Percentiles rank a stretch among this genome's conserved stretches.
Evolutionary conservation across 1,284 basidiomycete genomes (phyloP).

Genomic region (Ceratobasidium sp.): DNA sequence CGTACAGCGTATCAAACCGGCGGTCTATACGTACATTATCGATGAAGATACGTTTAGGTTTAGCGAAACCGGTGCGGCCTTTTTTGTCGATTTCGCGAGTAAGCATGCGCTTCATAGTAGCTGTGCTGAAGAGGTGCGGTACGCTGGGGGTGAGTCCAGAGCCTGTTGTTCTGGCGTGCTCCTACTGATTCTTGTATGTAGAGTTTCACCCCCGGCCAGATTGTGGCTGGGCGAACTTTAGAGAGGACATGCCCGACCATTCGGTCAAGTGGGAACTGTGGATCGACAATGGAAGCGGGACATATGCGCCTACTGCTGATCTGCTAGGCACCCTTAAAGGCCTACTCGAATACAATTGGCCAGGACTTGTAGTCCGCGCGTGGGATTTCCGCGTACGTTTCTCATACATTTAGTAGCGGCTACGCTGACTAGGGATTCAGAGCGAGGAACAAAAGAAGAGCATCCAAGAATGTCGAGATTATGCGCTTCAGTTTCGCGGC

Average conservation of each 20-base stretch:
- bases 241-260: slow-evolving; percentile 30
- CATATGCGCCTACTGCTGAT: slow-evolving; percentile 26
- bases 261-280: slow-evolving; percentile 26
- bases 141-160: slow-evolving; percentile 20
- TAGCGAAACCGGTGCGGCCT: slow-evolving; percentile 82
- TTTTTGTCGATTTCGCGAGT: slow-evolving; percentile 84
- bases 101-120: slow-evolving; percentile 63
- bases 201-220: slow-evolving; percentile 30
- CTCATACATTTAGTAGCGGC: neutral
- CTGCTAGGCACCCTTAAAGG: slow-evolving; percentile 5
- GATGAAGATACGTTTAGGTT: slow-evolving; percentile 79
- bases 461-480: slow-evolving; percentile 34
- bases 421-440: neutral
- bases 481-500: slow-evolving; percentile 30
- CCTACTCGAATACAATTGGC: slow-evolving; percentile 26
- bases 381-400: slow-evolving; percentile 29
- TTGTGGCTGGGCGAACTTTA: slow-evolving; percentile 35
- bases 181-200: neutral
- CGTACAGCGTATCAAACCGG: slow-evolving; percentile 67
- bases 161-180: neutral
- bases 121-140: slow-evolving; percentile 40
- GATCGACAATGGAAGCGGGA: slow-evolving; percentile 40
- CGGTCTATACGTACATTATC: slow-evolving; percentile 82
- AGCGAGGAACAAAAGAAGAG: slow-evolving; percentile 27
- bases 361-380: neutral